These are phyloP conservation scores for Lachnellula occidentalis DNA, from an alignment of 2,329 filamentous ascomycete genomes.

Conservation along the genomic window DNA sequence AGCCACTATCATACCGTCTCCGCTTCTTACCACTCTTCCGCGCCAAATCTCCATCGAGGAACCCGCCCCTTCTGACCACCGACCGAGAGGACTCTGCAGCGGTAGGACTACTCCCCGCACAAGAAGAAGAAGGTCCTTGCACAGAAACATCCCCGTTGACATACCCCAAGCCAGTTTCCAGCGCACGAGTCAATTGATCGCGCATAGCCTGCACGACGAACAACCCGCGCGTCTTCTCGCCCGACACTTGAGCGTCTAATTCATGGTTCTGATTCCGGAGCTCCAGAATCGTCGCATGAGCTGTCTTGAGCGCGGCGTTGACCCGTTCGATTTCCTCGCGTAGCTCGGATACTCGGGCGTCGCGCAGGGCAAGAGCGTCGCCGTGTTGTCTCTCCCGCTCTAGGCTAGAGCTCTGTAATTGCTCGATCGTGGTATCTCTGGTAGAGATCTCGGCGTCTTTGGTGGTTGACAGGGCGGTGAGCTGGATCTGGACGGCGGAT, in stretches of 20 bases:
- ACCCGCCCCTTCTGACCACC: constrained; percentile 17
- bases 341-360: constrained; percentile 46
- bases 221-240: constrained; percentile 43
- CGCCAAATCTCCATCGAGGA: constrained; percentile 18
- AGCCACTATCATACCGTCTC: constrained; percentile 48
- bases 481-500: constrained; percentile 34
- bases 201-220: constrained; percentile 45
- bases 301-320: constrained; percentile 40
- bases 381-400: constrained; percentile 34
- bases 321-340: constrained; percentile 44
- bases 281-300: constrained; percentile 41
- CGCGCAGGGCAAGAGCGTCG: constrained; percentile 43
- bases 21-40: constrained; percentile 33
- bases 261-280: constrained; percentile 43
- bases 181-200: constrained; percentile 44
- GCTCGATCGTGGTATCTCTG: constrained; percentile 11
- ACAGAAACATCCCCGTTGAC: constrained; percentile 25
- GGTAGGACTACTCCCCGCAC: neutral
- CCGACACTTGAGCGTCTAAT: constrained; percentile 41
- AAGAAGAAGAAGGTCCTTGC: neutral
- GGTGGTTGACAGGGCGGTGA: constrained; percentile 28
- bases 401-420: constrained; percentile 3
- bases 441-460: constrained; percentile 25
- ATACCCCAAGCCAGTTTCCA: constrained; percentile 43
- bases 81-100: neutral